Evolutionary conservation across 2,329 filamentous ascomycete species (phyloP), one percentile per base, ranked within the genome.

Genomic region (Cadophora sp.): DNA sequence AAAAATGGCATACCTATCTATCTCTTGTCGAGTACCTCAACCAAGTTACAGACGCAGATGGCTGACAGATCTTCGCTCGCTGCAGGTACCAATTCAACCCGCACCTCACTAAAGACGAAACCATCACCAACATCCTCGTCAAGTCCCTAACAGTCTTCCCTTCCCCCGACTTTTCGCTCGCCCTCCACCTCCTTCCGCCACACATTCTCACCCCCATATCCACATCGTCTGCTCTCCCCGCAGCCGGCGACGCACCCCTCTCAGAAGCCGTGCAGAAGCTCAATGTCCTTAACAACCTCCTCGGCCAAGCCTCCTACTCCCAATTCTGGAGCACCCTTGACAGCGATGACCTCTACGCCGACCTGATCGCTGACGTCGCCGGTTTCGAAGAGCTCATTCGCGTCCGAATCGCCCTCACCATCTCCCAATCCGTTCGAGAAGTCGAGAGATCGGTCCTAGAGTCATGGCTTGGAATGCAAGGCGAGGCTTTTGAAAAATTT

Each of bases 71-170:
- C 7, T 24, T 43, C 16, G 16, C 14, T 58, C 27, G 55, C 69
- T 50, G 22, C 75, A 99, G 96, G 73, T 99, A 99, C 87, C 96
- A 99, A 84, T 97, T 99, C 84, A 99, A 99, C 88, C 96, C 96
- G 62, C 94, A 98, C 85, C 93, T 97, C 75, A 90, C 94, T 79
- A 95, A 96, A 84, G 92, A 97, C 78, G 96, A 99, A 82, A 93
- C 95, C 78, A 94, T 96, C 81, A 98, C 96, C 85, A 98, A 98
- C 87, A 92, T 98, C 83, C 93, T 99, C 80, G 94, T 97, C 85
- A 99, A 98, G 86, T 88, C 94, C 73, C 90, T 99, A 79, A 97
- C 95, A 74, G 92, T 97, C 83, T 99, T 99, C 86, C 96, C 96
- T 72, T 94, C 92, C 22, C 89, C 96, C 53, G 94, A 98, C 81